Evolutionary conservation across 129 eudicot species (phyloP).

Genomic region (Solidago caesia): DNA sequence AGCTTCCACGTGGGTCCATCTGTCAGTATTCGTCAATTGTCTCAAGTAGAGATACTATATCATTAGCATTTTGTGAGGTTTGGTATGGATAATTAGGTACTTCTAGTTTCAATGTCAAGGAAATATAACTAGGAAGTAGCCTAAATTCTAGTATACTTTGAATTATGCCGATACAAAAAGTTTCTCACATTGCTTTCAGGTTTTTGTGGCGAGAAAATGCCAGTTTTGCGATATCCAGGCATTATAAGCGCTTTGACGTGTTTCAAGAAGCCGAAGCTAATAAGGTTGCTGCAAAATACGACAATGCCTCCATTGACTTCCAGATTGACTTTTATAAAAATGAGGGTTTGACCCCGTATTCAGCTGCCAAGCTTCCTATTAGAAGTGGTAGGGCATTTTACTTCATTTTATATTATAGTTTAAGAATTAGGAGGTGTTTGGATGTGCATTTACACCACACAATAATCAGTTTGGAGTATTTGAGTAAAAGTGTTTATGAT

Average conservation of each 20-base stretch:
- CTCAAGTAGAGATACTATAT: too few species aligned
- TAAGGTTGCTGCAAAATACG: constrained; percentile 78
- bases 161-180: background rate
- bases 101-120: too few species aligned
- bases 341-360: constrained; percentile 90
- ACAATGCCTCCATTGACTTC: constrained; percentile 82
- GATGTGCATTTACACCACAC: background rate
- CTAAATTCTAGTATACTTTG: background rate
- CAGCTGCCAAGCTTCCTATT: constrained; percentile 76
- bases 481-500: constrained; percentile 1
- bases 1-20: too few species aligned
- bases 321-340: constrained; percentile 71
- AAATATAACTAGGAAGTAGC: too few species aligned
- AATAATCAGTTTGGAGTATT: background rate
- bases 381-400: constrained; percentile 60
- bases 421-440: constrained; percentile 2
- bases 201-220: constrained; percentile 92
- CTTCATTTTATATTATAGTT: background rate
- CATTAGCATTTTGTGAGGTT: too few species aligned
- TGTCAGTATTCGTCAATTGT: too few species aligned
- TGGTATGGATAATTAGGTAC: too few species aligned
- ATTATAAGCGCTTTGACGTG: constrained; percentile 81
- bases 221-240: constrained; percentile 88
- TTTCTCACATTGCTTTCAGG: constrained; percentile 37
- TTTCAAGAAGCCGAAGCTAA: constrained; percentile 92